Percentiles rank a stretch among this genome's conserved stretches.
These are phyloP conservation scores for Atkinsonella hypoxylon DNA, from an alignment of 2,329 filamentous ascomycete species.

Conservation along the genomic window DNA sequence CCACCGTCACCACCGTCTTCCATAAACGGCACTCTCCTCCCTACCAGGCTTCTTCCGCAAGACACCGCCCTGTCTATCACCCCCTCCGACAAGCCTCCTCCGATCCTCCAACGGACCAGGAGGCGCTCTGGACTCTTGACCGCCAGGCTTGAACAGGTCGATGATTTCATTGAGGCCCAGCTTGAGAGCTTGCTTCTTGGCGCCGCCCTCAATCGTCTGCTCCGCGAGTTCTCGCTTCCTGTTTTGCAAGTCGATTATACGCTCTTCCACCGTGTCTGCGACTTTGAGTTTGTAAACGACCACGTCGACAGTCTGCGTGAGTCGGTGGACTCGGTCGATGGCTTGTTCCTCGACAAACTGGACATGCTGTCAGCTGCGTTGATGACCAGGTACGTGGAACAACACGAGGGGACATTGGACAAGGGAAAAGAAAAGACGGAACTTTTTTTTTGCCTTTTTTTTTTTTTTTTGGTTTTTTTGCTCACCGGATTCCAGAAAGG, in stretches of 20 bases:
- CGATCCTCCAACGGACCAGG: constrained; percentile 5
- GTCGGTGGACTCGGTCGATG: constrained; percentile 95
- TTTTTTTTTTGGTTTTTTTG: no score
- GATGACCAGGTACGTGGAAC: background rate
- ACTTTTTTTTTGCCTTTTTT: no score
- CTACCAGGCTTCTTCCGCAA: constrained; percentile 18
- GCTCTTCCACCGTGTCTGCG: constrained; percentile 75
- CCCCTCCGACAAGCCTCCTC: constrained; percentile 5
- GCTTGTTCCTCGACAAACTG: constrained; percentile 97
- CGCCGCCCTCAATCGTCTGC: constrained; percentile 74
- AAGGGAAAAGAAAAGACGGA: background rate
- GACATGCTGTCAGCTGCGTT: background rate
- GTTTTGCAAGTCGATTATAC: constrained; percentile 88
- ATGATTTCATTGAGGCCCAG: constrained; percentile 89
- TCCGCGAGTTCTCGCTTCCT: constrained; percentile 88
- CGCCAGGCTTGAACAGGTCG: constrained; percentile 67
- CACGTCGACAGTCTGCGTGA: constrained; percentile 91
- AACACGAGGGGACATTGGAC: no score
- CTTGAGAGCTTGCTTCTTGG: constrained; percentile 64
- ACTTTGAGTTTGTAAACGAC: constrained; percentile 92
- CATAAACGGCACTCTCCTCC: constrained; percentile 28
- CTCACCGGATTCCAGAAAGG: constrained; percentile 98
- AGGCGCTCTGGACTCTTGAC: constrained; percentile 10
- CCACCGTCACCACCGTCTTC: constrained; percentile 27
- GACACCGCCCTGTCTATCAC: constrained; percentile 9